phyloP scores from a whole-genome alignment of 768 basidiomycete genomes.

The Agrocybe pediades region DNA sequence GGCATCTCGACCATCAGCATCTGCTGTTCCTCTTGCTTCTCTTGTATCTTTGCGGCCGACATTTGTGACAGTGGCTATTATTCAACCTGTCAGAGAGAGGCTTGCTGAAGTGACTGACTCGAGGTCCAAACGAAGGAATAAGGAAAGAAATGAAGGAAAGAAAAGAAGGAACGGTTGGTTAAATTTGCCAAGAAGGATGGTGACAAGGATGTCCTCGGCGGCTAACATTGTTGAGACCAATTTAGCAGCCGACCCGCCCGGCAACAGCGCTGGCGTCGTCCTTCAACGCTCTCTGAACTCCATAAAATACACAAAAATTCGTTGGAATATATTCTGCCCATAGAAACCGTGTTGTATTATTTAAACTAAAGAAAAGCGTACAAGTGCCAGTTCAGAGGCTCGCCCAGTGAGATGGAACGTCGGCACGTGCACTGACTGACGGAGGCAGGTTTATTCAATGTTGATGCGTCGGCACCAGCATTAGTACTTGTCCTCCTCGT shows the following conservation, averaged over 20 bases:
- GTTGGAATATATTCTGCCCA: no score
- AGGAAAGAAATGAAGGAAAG: conserved; percentile 5
- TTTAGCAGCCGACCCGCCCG: background rate
- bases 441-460: conserved; percentile 12
- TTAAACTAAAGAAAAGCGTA: no score
- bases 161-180: background rate
- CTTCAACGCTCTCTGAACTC: no score
- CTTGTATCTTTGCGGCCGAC: conserved; percentile 24
- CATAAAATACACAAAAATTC: no score
- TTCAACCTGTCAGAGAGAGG: background rate
- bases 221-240: conserved; percentile 14
- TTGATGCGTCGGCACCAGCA: conserved; percentile 5
- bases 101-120: conserved; percentile 3
- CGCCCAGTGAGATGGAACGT: background rate
- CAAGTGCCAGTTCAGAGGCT: no score
- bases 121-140: conserved; percentile 11
- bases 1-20: conserved; percentile 24
- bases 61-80: conserved; percentile 12
- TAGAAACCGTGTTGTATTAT: no score
- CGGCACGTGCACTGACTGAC: conserved; percentile 23
- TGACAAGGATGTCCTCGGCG: conserved; percentile 3
- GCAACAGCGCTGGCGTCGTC: background rate
- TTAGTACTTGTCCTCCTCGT: conserved; percentile 10
- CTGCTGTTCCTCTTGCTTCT: conserved; percentile 23
- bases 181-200: conserved; percentile 8